These are phyloP conservation scores for Leptomonas pyrrhocoris DNA, from an alignment of 208 protist species.

Conservation along the genomic window DNA sequence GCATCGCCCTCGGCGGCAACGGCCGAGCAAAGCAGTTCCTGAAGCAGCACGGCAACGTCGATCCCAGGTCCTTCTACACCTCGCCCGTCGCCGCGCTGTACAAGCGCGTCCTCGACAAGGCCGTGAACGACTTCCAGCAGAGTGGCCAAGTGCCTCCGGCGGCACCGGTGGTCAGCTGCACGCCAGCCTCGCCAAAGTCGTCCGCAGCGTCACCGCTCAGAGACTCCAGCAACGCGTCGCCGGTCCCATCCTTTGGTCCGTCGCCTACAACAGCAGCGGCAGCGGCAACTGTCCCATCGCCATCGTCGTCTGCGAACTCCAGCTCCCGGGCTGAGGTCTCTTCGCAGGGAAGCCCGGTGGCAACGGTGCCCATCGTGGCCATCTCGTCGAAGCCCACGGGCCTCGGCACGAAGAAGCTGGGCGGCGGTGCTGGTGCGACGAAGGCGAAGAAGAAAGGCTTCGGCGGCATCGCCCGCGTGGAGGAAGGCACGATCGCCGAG, in stretches of 20 bases:
- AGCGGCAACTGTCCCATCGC: background rate
- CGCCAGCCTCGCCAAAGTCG: slow-evolving; percentile 1
- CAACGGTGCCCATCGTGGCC: slow-evolving; percentile 33
- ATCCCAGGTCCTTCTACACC: slow-evolving; percentile 75
- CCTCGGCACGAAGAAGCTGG: slow-evolving; percentile 23
- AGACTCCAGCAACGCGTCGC: background rate
- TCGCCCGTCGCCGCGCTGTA: slow-evolving; percentile 64
- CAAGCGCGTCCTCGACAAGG: slow-evolving; percentile 71
- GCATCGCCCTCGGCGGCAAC: slow-evolving; percentile 93
- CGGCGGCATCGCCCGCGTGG: slow-evolving; percentile 50
- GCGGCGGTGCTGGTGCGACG: slow-evolving; percentile 17
- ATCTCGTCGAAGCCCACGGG: slow-evolving; percentile 33
- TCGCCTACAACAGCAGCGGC: slow-evolving; percentile 5
- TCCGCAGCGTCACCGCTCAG: background rate
- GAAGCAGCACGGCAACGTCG: slow-evolving; percentile 77
- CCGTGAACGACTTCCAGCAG: slow-evolving; percentile 52
- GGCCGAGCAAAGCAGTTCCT: slow-evolving; percentile 75
- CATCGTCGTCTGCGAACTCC: slow-evolving; percentile 17
- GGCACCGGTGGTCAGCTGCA: background rate
- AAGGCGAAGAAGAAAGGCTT: slow-evolving; percentile 60
- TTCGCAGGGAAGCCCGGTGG: slow-evolving; percentile 34
- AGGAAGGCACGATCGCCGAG: slow-evolving; percentile 56
- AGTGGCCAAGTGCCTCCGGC: slow-evolving; percentile 16
- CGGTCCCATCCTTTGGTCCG: slow-evolving; percentile 5
- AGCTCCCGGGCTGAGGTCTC: slow-evolving; percentile 7